A percentile compares a stretch with the other conserved stretches of the same genome.
phyloP scores from a whole-genome alignment of 1,284 basidiomycete genomes.

The Entoloma clypeatum region DNA sequence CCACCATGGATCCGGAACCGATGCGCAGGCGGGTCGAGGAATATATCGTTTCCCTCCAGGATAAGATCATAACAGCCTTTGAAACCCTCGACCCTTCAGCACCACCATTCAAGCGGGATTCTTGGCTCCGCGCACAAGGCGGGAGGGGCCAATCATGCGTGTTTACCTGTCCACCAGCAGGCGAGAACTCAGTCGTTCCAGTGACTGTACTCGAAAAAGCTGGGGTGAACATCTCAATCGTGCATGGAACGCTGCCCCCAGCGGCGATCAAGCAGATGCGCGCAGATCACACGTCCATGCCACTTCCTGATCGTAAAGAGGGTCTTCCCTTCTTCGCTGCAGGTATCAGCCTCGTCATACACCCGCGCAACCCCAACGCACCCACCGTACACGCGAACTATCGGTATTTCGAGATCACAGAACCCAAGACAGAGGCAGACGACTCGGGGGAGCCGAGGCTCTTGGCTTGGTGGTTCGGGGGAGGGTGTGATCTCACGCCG shows the following conservation, averaged over 20 bases:
- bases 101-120: constrained; percentile 80
- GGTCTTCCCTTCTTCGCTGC: constrained; percentile 91
- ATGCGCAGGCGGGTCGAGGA: constrained; percentile 83
- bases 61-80: constrained; percentile 77
- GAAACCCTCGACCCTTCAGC: constrained; percentile 76
- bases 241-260: constrained; percentile 86
- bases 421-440: constrained; percentile 35
- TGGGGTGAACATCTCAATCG: constrained; percentile 93
- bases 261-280: constrained; percentile 92
- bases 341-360: constrained; percentile 89
- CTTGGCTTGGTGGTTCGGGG: constrained; percentile 98
- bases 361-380: constrained; percentile 88
- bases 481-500: constrained; percentile 95
- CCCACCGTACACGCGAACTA: constrained; percentile 98
- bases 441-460: constrained; percentile 39
- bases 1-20: constrained; percentile 27
- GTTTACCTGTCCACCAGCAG: constrained; percentile 65
- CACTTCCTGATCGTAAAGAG: constrained; percentile 50
- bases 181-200: constrained; percentile 26
- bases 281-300: constrained; percentile 80
- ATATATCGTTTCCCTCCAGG: constrained; percentile 80
- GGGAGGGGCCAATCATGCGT: constrained; percentile 89
- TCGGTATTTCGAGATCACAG: constrained; percentile 92
- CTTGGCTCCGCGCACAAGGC: constrained; percentile 82
- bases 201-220: constrained; percentile 86